Conservation (phyloP, 192 early-diverging fungal genomes). For the Diversispora epigaea region DNA sequence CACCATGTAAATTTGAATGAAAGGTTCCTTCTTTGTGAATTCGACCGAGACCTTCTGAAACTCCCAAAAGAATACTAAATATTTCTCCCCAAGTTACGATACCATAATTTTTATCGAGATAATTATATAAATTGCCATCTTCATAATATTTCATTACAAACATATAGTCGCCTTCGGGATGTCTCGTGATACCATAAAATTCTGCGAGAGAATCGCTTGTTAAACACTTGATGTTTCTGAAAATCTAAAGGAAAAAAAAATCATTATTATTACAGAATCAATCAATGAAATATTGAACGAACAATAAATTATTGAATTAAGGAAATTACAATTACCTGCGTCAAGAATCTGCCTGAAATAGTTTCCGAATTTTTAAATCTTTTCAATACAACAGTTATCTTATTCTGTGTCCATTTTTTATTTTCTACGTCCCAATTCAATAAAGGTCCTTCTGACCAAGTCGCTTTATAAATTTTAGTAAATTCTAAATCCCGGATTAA, state of each 20-base stretch:
- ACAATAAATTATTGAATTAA: too few species aligned
- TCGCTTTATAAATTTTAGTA: background rate
- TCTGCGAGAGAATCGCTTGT: background rate
- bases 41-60: background rate
- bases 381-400: too few species aligned
- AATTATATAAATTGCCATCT: background rate
- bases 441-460: background rate
- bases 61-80: conserved; percentile 10
- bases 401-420: too few species aligned
- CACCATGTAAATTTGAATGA: conserved; percentile 17
- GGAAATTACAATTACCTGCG: too few species aligned
- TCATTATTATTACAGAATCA: background rate
- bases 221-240: too few species aligned
- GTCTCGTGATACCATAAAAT: background rate
- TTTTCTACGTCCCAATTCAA: background rate
- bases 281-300: background rate
- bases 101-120: background rate
- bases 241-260: background rate
- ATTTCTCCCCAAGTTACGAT: background rate
- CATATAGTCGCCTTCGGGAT: background rate
- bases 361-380: too few species aligned
- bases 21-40: background rate
- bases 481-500: background rate
- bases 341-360: too few species aligned
- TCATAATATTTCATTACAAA: background rate